Base-by-base conservation (phyloP, 78 protist genomes). In the slime mould (Dictyostelium discoideum) region DNA sequence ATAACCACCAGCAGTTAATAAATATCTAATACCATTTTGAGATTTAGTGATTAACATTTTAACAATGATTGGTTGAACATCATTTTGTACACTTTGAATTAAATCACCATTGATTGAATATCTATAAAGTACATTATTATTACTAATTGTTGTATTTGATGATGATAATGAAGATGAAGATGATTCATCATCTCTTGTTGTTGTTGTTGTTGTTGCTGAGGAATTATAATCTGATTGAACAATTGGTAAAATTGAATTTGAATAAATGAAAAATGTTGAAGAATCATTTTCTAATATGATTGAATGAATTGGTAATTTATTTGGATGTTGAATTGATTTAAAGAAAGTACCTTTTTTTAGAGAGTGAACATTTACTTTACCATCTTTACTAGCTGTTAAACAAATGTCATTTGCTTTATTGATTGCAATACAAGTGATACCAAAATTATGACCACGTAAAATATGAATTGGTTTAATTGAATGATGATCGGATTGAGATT, bases 301-400 rank as follows among this genome's bases (percentile, higher is more conserved):
- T 13, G 74, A 46, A 63, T 82, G 26, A n/a, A 90, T 90, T 72
- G 88, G 72, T 74, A 83, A 44, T 72, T 39, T 50, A 3, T 74
- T 9, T 22, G 96, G 96, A 82, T 93, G 96, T 16, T 50, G 48
- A 60, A 93, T 80, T 18, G 92, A 69, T 84, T 86, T 26, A 32
- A 86, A 65, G 57, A 50, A 84, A 26, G 63, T 39, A 39, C 93
- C 96, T 26, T 69, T 83, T 11, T 26, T 69, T 10, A 93, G 8
- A 3, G 93, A 74, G 83, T 84, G 85, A 42, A 93, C 46, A n/a
- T 85, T 86, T 11, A 93, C 73, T 14, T 85, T 85, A 20, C 88
- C 93, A 86, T 93, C 96, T 69, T 93, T 93, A 16, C 92, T 57
- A 18, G 80, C 85, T 8, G 88, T 87, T 20, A 93, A 44, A 82